Evolutionary conservation across 495 filamentous ascomycete species (phyloP).

Genomic region (Penicillium maclennaniae): DNA sequence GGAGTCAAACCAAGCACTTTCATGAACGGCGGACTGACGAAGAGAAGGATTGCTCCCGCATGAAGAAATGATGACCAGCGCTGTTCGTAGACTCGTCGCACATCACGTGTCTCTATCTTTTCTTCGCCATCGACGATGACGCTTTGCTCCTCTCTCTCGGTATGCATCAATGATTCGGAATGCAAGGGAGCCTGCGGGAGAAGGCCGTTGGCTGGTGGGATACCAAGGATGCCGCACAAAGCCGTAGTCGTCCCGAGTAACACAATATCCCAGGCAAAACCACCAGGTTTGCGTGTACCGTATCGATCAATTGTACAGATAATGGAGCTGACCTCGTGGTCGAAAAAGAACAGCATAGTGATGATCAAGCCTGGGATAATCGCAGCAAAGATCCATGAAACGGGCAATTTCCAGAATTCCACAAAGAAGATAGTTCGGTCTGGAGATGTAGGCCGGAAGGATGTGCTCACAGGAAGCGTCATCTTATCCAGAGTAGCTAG

Average conservation of each 20-base stretch:
- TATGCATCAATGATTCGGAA: constrained; percentile 62
- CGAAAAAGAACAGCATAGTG: constrained; percentile 69
- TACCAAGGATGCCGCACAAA: constrained; percentile 64
- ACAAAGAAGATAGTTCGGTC: constrained; percentile 59
- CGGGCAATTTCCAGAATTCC: constrained; percentile 61
- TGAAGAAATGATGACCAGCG: constrained; percentile 65
- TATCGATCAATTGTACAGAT: constrained; percentile 68
- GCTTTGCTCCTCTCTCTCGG: constrained; percentile 39
- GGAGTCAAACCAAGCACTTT: constrained; percentile 65
- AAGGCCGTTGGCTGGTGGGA: constrained; percentile 67
- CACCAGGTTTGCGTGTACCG: constrained; percentile 61
- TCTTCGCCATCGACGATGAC: constrained; percentile 37
- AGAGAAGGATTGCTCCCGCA: constrained; percentile 56
- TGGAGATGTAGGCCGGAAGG: constrained; percentile 57
- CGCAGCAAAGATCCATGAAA: constrained; percentile 60
- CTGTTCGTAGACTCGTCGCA: constrained; percentile 61
- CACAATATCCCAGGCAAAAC: constrained; percentile 68
- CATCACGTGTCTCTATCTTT: constrained; percentile 36
- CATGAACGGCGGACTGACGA: constrained; percentile 65
- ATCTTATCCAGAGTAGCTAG: constrained; percentile 58
- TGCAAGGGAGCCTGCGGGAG: constrained; percentile 68
- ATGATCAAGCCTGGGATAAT: constrained; percentile 65
- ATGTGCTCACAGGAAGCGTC: constrained; percentile 55
- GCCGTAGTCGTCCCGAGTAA: constrained; percentile 66
- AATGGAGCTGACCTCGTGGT: constrained; percentile 73